Evolutionary conservation across 2,329 filamentous ascomycete species (phyloP).

Genomic region (Calonectria pauciramosa): DNA sequence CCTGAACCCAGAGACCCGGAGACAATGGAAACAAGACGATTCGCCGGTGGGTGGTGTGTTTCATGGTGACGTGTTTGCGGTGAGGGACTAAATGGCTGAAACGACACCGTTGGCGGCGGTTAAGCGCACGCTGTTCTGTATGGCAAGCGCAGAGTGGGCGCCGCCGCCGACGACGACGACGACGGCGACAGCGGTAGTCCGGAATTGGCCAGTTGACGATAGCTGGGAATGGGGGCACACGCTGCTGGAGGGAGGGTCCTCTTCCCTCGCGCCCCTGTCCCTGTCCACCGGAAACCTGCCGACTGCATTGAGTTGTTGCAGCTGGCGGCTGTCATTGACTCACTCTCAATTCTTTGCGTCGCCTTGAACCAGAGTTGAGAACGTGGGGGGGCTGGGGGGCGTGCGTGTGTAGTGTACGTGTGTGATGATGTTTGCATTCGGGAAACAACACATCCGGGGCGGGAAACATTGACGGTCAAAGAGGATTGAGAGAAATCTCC

Average conservation of each 20-base stretch:
- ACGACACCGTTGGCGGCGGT: conserved; percentile 22
- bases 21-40: conserved; percentile 28
- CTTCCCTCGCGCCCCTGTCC: conserved; percentile 27
- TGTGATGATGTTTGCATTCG: neutral
- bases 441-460: conserved; percentile 29
- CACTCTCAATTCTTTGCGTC: conserved; percentile 22
- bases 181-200: conserved; percentile 11
- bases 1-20: conserved; percentile 16
- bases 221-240: conserved; percentile 13
- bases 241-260: conserved; percentile 20
- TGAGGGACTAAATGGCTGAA: conserved; percentile 32
- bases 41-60: conserved; percentile 37
- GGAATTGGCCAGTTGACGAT: conserved; percentile 13
- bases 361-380: conserved; percentile 16
- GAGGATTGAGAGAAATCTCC: conserved; percentile 44
- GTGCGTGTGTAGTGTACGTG: neutral
- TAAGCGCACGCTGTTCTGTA: conserved; percentile 20
- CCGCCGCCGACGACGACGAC: neutral
- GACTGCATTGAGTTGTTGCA: conserved; percentile 26
- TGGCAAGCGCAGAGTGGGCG: conserved; percentile 27
- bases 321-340: conserved; percentile 26
- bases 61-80: conserved; percentile 45
- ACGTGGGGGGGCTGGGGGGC: conserved; percentile 17
- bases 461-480: conserved; percentile 33
- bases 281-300: conserved; percentile 28